phyloP scores from a whole-genome alignment of 345 rosid genomes.

The Kandelia obovata region DNA sequence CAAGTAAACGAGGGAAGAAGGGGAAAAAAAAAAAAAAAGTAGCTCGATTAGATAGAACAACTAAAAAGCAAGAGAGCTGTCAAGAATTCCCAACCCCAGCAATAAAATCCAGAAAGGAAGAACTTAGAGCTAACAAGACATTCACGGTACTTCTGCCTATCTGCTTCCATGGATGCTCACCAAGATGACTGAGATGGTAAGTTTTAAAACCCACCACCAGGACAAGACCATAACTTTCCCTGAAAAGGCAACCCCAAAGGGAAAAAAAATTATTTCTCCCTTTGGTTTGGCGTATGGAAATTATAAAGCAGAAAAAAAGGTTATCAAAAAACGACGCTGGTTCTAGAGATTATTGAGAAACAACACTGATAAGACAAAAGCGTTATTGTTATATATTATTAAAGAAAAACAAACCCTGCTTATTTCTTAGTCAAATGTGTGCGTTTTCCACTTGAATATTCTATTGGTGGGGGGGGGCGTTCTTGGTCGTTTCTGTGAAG shows the following conservation, averaged over 20 bases:
- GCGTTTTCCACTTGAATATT: no score
- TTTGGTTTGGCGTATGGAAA: conserved; percentile 20
- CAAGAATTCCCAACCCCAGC: conserved; percentile 98
- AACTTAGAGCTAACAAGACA: conserved; percentile 51
- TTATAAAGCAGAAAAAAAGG: conserved; percentile 19
- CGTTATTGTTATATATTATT: no score
- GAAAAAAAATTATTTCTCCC: neutral
- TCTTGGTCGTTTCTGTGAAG: no score
- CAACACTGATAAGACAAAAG: neutral
- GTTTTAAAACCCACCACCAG: conserved; percentile 9
- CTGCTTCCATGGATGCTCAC: conserved; percentile 46
- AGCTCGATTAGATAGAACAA: conserved; percentile 29
- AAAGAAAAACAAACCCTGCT: no score
- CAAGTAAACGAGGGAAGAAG: neutral
- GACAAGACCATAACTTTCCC: conserved; percentile 33
- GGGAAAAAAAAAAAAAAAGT: neutral
- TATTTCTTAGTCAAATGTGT: no score
- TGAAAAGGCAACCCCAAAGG: neutral
- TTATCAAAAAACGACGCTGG: conserved; percentile 20
- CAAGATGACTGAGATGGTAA: conserved; percentile 1
- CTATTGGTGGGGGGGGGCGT: no score
- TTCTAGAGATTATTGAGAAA: conserved; percentile 70
- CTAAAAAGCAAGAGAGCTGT: conserved; percentile 98
- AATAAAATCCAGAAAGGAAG: conserved; percentile 77
- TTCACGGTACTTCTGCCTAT: conserved; percentile 28